Conservation (phyloP, 371 early-diverging fungal species). For the Mucor irregularis region DNA sequence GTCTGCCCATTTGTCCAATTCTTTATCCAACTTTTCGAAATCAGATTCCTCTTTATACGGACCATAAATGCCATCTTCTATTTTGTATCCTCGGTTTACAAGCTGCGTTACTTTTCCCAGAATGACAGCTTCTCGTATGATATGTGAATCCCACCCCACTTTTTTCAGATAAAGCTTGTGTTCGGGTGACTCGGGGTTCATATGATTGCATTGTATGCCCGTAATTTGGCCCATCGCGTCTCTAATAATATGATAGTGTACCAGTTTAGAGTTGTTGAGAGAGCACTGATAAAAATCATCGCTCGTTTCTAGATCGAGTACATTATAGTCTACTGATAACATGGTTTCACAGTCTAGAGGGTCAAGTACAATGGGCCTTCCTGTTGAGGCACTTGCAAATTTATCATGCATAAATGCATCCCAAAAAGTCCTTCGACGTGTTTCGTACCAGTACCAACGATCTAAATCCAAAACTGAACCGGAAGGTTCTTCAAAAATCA, state of each 20-base stretch:
- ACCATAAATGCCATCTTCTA: slow-evolving; percentile 16
- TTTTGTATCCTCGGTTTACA: slow-evolving; percentile 47
- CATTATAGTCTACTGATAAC: slow-evolving; percentile 51
- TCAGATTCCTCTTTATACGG: slow-evolving; percentile 30
- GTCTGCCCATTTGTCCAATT: slow-evolving; percentile 42
- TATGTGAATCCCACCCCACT: slow-evolving; percentile 6
- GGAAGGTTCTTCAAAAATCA: slow-evolving; percentile 17
- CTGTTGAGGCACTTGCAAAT: slow-evolving; percentile 49
- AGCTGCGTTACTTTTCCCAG: slow-evolving; percentile 44
- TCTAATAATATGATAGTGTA: not conserved
- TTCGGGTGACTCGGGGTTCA: not conserved
- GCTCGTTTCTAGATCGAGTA: not conserved
- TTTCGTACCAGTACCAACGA: slow-evolving; percentile 52
- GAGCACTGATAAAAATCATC: slow-evolving; percentile 11
- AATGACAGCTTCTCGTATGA: slow-evolving; percentile 15
- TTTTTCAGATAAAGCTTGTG: not conserved
- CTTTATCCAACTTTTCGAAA: slow-evolving; percentile 39
- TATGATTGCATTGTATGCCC: slow-evolving; percentile 1
- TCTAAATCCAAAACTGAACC: slow-evolving; percentile 17
- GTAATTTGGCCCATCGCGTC: not conserved
- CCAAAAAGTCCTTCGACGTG: slow-evolving; percentile 56
- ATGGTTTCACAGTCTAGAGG: slow-evolving; percentile 57
- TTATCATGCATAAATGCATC: slow-evolving; percentile 45
- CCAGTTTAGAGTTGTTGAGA: not conserved
- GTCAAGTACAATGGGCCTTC: slow-evolving; percentile 55